Conservation (phyloP, 768 basidiomycete species). For the Leccinum uliginosum region DNA sequence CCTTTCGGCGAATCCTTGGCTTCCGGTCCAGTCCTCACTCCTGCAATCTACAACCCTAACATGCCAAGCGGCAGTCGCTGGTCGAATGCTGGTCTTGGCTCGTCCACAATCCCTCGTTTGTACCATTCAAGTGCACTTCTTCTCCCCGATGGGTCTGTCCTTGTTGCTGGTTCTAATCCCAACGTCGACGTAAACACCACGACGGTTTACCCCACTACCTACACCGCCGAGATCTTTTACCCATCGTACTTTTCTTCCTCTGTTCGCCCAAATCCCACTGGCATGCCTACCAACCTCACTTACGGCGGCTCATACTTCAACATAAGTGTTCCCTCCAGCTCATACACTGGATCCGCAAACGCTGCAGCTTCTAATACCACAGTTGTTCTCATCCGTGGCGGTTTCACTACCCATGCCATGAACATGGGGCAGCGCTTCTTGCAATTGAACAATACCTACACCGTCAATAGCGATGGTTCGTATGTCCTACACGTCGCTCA, state of each 20-base stretch:
- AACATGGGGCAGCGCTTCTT: slow-evolving; percentile 86
- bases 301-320: slow-evolving; percentile 88
- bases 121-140: slow-evolving; percentile 92
- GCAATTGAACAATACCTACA: slow-evolving; percentile 83
- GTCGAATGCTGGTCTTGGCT: slow-evolving; percentile 62
- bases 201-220: slow-evolving; percentile 71
- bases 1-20: slow-evolving; percentile 73
- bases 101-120: slow-evolving; percentile 70
- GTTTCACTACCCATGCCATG: slow-evolving; percentile 85
- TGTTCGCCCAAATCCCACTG: slow-evolving; percentile 63
- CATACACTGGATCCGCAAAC: slow-evolving; percentile 64
- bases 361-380: slow-evolving; percentile 70
- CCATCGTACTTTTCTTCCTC: slow-evolving; percentile 78
- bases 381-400: slow-evolving; percentile 77
- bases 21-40: slow-evolving; percentile 70
- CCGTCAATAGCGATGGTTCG: slow-evolving; percentile 70
- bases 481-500: slow-evolving; percentile 80
- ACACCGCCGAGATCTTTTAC: slow-evolving; percentile 85
- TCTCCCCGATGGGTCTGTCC: slow-evolving; percentile 79
- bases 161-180: slow-evolving; percentile 92
- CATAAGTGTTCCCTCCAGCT: slow-evolving; percentile 59
- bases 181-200: slow-evolving; percentile 77
- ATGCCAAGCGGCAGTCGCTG: slow-evolving; percentile 68
- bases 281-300: slow-evolving; percentile 66
- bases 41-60: slow-evolving; percentile 80